Evolutionary conservation across 257 asterid species (phyloP), one percentile per base, ranked within the genome.

Genomic region (Verbascum thapsus): DNA sequence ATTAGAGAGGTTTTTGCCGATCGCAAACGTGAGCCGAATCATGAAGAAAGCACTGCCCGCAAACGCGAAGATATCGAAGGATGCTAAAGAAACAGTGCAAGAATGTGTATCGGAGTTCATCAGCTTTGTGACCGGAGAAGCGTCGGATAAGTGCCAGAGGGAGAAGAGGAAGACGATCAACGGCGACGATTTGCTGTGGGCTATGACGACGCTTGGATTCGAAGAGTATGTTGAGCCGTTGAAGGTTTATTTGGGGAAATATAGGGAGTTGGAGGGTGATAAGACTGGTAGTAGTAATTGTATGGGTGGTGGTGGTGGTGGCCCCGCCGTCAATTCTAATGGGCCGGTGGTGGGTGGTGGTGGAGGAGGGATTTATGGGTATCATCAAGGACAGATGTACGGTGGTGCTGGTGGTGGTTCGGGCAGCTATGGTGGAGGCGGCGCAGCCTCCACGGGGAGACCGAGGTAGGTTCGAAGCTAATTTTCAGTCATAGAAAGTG

Each of bases 41-140:
- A 75, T 78, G 84, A 78, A 78, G 64, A 79, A 79, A 53, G 84
- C 85, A 3, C 66, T 76, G 11, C 85, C 85, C 0, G 85, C 85
- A 10, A 79, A 79, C 79, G 85, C 85, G 35, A 79, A 79, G 79
- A 79, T 79, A 32, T 79, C 85, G 2, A 79, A 79, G 43, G 85
- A 79, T 59, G 85, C 85, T 0, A 79, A 79, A 58, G 85, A 79
- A 30, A 79, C 85, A 1, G 85, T 79, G 59, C 85, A 79, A 23
- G 85, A 79, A 61, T 76, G 85, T 37, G 85, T 79, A 0, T 76
- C 84, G 0, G 84, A 79, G 79, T 75, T 75, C 75, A 79, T 79
- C 64, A 79, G 84, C 41, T 79, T 79, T 19, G 81, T 79, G 43
- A 79, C 85, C 60, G 85, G 85, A 13, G 84, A 79, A 32, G 84